These are phyloP conservation scores for Chrysosporium keratinophilum DNA, from an alignment of 2,329 filamentous ascomycete species.

Conservation along the genomic window DNA sequence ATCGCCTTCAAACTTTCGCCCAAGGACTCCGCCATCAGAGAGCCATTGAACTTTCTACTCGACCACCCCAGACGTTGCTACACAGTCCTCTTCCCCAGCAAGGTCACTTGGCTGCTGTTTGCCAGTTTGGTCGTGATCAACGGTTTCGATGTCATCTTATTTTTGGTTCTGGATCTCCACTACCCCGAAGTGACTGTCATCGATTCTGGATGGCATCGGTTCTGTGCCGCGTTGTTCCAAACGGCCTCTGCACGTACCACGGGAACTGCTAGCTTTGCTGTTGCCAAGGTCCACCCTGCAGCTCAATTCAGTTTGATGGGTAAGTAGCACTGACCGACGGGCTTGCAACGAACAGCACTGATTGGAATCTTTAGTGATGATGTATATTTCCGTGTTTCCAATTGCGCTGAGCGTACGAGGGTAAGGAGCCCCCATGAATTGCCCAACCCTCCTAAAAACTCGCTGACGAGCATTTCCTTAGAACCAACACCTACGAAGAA, in stretches of 20 bases:
- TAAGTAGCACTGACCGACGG: slow-evolving; percentile 27
- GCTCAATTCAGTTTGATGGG: slow-evolving; percentile 46
- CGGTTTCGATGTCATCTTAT: slow-evolving; percentile 46
- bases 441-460: too few species aligned
- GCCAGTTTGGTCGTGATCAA: slow-evolving; percentile 45
- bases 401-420: slow-evolving; percentile 81
- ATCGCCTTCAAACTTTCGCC: slow-evolving; percentile 41
- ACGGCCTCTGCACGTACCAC: slow-evolving; percentile 42
- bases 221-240: slow-evolving; percentile 43
- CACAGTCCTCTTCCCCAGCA: slow-evolving; percentile 51
- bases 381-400: slow-evolving; percentile 95
- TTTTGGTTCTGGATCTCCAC: slow-evolving; percentile 43
- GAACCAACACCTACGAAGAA: slow-evolving; percentile 58
- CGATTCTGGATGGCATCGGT: slow-evolving; percentile 13
- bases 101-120: slow-evolving; percentile 50
- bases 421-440: slow-evolving; percentile 20
- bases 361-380: slow-evolving; percentile 61
- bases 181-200: slow-evolving; percentile 38
- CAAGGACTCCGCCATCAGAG: slow-evolving; percentile 25
- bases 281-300: slow-evolving; percentile 44
- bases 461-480: too few species aligned
- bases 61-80: slow-evolving; percentile 55
- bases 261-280: slow-evolving; percentile 42
- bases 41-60: slow-evolving; percentile 46
- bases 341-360: slow-evolving; percentile 21